Conservation (phyloP, 2,329 filamentous ascomycete genomes). For the Apiospora hydei region DNA sequence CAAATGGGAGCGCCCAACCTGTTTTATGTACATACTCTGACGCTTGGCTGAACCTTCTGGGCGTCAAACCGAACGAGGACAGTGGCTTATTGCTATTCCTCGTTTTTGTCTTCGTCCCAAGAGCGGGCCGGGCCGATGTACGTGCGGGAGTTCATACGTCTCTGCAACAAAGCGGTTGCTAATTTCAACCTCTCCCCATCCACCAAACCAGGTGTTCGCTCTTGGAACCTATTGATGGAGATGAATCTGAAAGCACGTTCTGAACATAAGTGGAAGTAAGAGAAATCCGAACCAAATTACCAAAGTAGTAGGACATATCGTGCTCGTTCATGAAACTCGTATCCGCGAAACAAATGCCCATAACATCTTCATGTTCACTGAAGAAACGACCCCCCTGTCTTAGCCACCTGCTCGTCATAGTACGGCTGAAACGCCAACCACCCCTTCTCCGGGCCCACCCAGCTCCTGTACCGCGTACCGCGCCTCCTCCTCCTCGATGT, state of each 20-base stretch:
- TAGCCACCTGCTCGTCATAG: constrained; percentile 28
- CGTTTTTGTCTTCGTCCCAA: background rate
- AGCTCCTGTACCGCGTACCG: constrained; percentile 36
- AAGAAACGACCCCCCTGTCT: constrained; percentile 16
- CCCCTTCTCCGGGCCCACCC: constrained; percentile 41
- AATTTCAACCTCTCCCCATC: background rate
- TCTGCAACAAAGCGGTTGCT: background rate
- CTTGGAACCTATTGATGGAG: too few species aligned
- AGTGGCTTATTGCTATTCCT: too few species aligned
- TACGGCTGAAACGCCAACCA: constrained; percentile 38
- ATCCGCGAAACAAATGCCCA: too few species aligned
- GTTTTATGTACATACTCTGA: too few species aligned
- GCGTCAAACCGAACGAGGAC: too few species aligned
- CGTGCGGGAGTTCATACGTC: background rate
- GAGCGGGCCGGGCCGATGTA: background rate
- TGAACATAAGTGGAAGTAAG: too few species aligned
- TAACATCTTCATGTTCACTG: background rate
- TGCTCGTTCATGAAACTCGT: background rate
- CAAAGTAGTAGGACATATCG: background rate
- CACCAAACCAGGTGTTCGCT: background rate
- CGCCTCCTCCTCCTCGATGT: constrained; percentile 48
- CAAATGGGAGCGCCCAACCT: too few species aligned
- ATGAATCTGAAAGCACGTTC: too few species aligned
- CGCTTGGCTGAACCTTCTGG: too few species aligned
- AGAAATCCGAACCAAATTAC: too few species aligned